phyloP scores from a whole-genome alignment of 2,329 filamentous ascomycete genomes.

The Conoideocrella luteorostrata region DNA sequence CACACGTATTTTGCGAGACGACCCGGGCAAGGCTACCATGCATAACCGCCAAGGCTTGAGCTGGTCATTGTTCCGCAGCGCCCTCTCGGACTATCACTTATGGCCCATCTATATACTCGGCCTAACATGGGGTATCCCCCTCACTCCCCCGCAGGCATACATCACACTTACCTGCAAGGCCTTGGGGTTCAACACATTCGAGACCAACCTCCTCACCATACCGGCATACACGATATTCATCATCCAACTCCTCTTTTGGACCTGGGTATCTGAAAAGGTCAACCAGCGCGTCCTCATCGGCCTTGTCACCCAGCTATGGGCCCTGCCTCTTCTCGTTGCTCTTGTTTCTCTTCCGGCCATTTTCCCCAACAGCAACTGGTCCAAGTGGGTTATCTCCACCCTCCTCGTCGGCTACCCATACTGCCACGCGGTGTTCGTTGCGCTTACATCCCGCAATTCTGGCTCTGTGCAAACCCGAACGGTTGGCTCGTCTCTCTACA shows the following conservation, averaged over 20 bases:
- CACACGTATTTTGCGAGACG: constrained; percentile 50
- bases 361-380: constrained; percentile 20
- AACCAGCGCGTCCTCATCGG: constrained; percentile 33
- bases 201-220: constrained; percentile 46
- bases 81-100: constrained; percentile 48
- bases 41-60: constrained; percentile 52
- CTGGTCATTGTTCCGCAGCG: constrained; percentile 37
- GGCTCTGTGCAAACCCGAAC: constrained; percentile 53
- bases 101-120: constrained; percentile 48
- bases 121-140: constrained; percentile 40
- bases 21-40: constrained; percentile 47
- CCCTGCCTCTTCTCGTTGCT: constrained; percentile 44
- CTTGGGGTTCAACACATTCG: constrained; percentile 45
- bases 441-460: constrained; percentile 51
- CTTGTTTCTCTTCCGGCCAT: constrained; percentile 27
- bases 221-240: constrained; percentile 35
- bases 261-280: constrained; percentile 37
- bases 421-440: constrained; percentile 40
- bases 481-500: constrained; percentile 52
- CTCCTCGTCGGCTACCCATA: constrained; percentile 28
- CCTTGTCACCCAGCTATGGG: constrained; percentile 44
- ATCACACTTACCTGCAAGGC: constrained; percentile 44
- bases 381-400: constrained; percentile 24
- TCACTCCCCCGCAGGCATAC: constrained; percentile 38
- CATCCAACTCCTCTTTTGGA: constrained; percentile 34